A percentile compares a stretch with the other conserved stretches of the same genome.
These are phyloP conservation scores for Chlamydomonas reinhardtii DNA, from an alignment of 163 green algal species.

Conservation along the genomic window DNA sequence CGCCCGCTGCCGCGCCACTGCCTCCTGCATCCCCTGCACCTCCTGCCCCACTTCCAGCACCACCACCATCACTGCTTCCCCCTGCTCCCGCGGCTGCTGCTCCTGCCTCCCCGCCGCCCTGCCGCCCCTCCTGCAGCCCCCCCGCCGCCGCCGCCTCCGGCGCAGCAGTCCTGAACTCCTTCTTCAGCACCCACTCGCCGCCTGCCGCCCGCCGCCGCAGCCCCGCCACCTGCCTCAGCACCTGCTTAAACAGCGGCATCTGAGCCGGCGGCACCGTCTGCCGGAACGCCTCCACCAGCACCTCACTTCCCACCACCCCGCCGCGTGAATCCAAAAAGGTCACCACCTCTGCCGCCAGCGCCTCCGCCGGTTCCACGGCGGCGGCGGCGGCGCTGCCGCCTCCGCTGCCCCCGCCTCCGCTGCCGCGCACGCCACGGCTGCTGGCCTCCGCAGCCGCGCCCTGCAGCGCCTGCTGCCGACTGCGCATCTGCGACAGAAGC, in stretches of 20 bases:
- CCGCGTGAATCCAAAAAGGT: slow-evolving; percentile 70
- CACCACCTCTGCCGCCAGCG: slow-evolving; percentile 67
- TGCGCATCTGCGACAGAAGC: slow-evolving; percentile 37
- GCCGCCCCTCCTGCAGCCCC: not conserved
- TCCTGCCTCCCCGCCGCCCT: too few species aligned
- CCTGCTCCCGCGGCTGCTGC: too few species aligned
- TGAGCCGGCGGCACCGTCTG: slow-evolving; percentile 52
- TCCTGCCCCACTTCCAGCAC: not conserved
- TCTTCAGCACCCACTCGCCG: slow-evolving; percentile 40
- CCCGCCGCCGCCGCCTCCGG: not conserved
- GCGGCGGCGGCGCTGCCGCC: not conserved
- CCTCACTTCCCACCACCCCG: slow-evolving; percentile 63
- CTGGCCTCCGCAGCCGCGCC: slow-evolving; percentile 3
- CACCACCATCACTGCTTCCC: not conserved
- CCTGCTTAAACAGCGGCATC: slow-evolving; percentile 81
- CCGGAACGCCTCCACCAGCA: slow-evolving; percentile 78
- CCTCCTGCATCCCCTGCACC: not conserved
- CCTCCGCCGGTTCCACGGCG: slow-evolving; percentile 21
- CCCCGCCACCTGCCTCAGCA: slow-evolving; percentile 52
- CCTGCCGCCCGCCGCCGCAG: slow-evolving; percentile 11
- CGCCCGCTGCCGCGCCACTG: not conserved
- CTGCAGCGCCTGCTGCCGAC: not conserved
- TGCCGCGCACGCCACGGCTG: slow-evolving; percentile 7
- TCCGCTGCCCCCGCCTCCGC: not conserved
- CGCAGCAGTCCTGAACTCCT: not conserved